phyloP scores from a whole-genome alignment of 2,329 filamentous ascomycete genomes.

The Bipolaris victoriae region DNA sequence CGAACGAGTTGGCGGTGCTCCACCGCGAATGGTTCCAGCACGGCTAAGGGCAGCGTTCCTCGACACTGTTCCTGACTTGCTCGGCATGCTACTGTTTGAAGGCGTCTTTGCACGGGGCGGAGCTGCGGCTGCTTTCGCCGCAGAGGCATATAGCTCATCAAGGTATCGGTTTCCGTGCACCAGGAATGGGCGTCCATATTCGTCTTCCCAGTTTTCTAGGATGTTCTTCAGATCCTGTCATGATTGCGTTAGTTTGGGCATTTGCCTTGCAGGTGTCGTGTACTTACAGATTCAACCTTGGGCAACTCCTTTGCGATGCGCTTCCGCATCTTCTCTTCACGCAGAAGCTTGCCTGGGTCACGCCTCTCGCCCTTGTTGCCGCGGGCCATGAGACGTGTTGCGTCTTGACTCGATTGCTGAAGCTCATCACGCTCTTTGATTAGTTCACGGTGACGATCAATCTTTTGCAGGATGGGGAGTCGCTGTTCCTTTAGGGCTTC shows the following conservation, averaged over 20 bases:
- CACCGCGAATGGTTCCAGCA: conserved; percentile 50
- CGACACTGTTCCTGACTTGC: conserved; percentile 35
- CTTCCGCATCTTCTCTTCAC: conserved; percentile 99
- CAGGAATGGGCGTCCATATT: conserved; percentile 90
- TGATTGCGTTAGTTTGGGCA: neutral
- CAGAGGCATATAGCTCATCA: conserved; percentile 74
- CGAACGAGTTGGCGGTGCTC: conserved; percentile 48
- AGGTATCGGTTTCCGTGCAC: conserved; percentile 92
- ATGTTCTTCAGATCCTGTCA: conserved; percentile 70
- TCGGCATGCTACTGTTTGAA: conserved; percentile 53
- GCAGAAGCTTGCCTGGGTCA: conserved; percentile 88
- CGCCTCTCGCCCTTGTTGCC: conserved; percentile 92
- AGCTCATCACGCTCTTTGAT: conserved; percentile 87
- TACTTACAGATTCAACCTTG: conserved; percentile 72
- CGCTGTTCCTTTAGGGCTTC: conserved; percentile 86
- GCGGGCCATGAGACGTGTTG: conserved; percentile 87
- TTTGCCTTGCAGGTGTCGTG: neutral
- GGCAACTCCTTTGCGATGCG: conserved; percentile 94
- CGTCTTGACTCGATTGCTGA: conserved; percentile 89
- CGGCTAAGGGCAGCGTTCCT: conserved; percentile 43
- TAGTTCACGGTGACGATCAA: conserved; percentile 82
- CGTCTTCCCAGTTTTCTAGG: conserved; percentile 89
- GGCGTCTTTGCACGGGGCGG: conserved; percentile 79
- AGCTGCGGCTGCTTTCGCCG: conserved; percentile 63
- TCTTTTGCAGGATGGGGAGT: conserved; percentile 77